These are phyloP conservation scores for Musa balbisiana DNA, from an alignment of 202 grass and related monocot species.

Conservation along the genomic window DNA sequence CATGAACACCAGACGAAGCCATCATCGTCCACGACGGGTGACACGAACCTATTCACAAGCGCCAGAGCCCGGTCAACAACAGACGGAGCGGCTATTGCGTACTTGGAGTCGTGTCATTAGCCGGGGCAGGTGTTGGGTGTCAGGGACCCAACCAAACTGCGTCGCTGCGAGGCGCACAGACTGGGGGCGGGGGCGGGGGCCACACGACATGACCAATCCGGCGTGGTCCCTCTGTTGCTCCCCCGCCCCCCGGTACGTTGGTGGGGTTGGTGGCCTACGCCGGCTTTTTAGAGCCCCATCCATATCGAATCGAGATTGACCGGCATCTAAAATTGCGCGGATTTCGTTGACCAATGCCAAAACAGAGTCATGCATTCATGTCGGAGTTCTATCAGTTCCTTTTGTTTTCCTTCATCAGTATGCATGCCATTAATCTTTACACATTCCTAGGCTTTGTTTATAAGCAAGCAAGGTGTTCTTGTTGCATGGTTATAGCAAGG, in stretches of 20 bases:
- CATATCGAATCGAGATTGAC: background rate
- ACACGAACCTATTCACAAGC: conserved; percentile 1
- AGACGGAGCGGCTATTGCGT: background rate
- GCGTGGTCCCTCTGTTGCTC: background rate
- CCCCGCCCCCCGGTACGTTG: background rate
- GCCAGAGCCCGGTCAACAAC: background rate
- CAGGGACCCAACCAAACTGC: too few species aligned
- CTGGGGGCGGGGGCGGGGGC: background rate
- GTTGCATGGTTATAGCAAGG: too few species aligned
- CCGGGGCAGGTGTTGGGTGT: background rate
- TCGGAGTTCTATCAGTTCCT: too few species aligned
- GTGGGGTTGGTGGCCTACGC: background rate
- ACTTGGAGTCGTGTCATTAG: conserved; percentile 2
- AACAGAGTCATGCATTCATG: background rate
- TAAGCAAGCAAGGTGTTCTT: too few species aligned
- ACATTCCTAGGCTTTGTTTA: too few species aligned
- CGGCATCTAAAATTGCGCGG: background rate
- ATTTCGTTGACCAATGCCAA: background rate
- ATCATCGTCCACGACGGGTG: background rate
- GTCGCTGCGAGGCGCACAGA: too few species aligned
- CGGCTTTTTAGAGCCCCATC: background rate
- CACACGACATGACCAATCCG: conserved; percentile 2
- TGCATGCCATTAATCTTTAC: too few species aligned
- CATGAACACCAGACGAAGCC: background rate
- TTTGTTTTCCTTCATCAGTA: too few species aligned